A percentile compares a stretch with the other conserved stretches of the same genome.
Conservation (phyloP, 2,329 filamentous ascomycete genomes). For the Alternaria angustiovoidea region DNA sequence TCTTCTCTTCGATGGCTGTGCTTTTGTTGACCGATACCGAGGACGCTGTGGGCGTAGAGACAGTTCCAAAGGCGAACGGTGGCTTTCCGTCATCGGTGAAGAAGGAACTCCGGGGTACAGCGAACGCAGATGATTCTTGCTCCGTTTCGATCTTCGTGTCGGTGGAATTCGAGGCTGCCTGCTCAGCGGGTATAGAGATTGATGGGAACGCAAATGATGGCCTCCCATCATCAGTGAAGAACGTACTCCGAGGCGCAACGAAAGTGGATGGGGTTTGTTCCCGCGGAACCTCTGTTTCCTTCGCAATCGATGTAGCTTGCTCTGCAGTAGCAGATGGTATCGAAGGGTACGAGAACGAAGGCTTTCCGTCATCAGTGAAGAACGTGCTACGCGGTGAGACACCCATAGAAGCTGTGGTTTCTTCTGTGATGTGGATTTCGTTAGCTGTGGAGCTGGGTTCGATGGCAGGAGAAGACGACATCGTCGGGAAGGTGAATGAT, state of each 20-base stretch:
- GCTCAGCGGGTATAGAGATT: neutral
- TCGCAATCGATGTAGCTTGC: neutral
- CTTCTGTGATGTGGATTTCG: neutral
- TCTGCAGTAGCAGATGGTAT: neutral
- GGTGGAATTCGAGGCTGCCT: neutral
- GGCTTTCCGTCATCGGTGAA: slow-evolving; percentile 19
- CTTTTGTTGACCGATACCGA: neutral
- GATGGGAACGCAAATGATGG: slow-evolving; percentile 14
- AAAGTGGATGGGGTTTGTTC: neutral
- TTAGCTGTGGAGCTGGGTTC: neutral
- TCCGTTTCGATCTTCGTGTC: neutral
- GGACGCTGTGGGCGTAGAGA: neutral
- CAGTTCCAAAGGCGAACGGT: slow-evolving; percentile 4
- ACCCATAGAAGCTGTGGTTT: neutral
- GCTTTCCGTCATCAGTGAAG: slow-evolving; percentile 19
- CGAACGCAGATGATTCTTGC: neutral
- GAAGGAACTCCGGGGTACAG: slow-evolving; percentile 14
- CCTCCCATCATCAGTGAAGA: slow-evolving; percentile 19
- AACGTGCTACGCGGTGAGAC: slow-evolving; percentile 19
- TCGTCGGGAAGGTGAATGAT: slow-evolving; percentile 12
- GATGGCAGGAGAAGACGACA: neutral
- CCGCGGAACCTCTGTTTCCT: neutral
- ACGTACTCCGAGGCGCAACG: slow-evolving; percentile 15
- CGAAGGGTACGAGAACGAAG: slow-evolving; percentile 13
- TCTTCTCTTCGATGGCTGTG: neutral